Evolutionary conservation across 495 filamentous ascomycete genomes (phyloP).

Genomic region (Aspergillus olivimuriae): DNA sequence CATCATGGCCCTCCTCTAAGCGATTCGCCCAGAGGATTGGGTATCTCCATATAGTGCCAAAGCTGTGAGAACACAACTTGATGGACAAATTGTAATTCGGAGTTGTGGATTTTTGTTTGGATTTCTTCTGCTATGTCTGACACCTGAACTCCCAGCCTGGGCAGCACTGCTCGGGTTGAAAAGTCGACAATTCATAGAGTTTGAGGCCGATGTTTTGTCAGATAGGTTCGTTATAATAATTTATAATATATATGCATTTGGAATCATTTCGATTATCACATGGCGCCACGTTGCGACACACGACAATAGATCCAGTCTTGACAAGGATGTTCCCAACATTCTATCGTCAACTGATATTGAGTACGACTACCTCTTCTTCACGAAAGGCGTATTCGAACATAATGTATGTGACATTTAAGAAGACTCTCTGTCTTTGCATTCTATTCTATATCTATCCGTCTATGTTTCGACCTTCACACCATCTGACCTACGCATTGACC

Average conservation of each 20-base stretch:
- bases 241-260: constrained; percentile 3
- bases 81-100: not conserved
- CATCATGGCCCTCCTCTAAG: constrained; percentile 37
- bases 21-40: constrained; percentile 1
- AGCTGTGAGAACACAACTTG: not conserved
- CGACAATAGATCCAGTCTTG: no score
- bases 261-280: no score
- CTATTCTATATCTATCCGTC: no score
- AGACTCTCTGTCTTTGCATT: no score
- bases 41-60: not conserved
- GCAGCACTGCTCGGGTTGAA: not conserved
- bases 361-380: no score
- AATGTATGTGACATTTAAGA: no score
- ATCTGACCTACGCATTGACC: constrained; percentile 55
- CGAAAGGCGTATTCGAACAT: no score
- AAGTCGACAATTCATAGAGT: constrained; percentile 1
- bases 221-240: constrained; percentile 7
- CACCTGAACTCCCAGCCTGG: not conserved
- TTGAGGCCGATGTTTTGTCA: no score
- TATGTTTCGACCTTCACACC: no score
- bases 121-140: constrained; percentile 1
- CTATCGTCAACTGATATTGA: no score
- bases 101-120: constrained; percentile 1
- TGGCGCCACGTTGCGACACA: no score
- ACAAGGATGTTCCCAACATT: no score